Base-by-base conservation (phyloP, 2,329 filamentous ascomycete genomes). In the Arthroderma sp. region DNA sequence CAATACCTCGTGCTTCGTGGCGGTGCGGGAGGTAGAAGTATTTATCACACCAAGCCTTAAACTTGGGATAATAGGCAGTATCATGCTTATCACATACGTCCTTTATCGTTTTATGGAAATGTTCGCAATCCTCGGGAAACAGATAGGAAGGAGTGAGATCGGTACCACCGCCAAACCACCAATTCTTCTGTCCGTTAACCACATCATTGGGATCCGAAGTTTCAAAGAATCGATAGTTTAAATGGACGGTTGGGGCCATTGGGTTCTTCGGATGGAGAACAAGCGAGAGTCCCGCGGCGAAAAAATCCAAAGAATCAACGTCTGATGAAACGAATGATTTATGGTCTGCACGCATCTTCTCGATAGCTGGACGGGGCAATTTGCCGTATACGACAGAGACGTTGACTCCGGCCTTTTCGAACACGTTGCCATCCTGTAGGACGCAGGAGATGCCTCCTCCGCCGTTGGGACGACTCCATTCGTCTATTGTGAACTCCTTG, bases 161-260 rank as follows among this genome's bases (percentile, higher is more conserved):
- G 56, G 88, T 91, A 58, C 93, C 93, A 54, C 93, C 93, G 62
- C 93, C 93, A 67, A 95, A 98, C 93, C 93, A 98, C 91, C 93
- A 98, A 59, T 75, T 76, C 6, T 90, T 86, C 62, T 91, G 74
- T 19, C 75, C 75, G 57, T 74, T 74, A 56, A 89, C 55, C 79
- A 85, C 63, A 79, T 86, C 89, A 65, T 91, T 86, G 7, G 86
- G 81, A 66, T 91, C 87, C 60, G 88, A 87, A 1, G 93, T 98
- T 77, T 98, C 93, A 68, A 98, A 98, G 75, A 98, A 98, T 58
- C 93, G 84, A 78, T 97, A 97, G 77, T 98, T 98, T 65, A 98
- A 80, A 72, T 98, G 93, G 17, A 98, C 93, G 0, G 93, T 98
- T 0, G 93, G 93, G 6, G 91, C 91, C 86, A 95, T 95, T 52